Conservation (phyloP, 2,329 filamentous ascomycete species). For the Sarocladiaceae sp. region DNA sequence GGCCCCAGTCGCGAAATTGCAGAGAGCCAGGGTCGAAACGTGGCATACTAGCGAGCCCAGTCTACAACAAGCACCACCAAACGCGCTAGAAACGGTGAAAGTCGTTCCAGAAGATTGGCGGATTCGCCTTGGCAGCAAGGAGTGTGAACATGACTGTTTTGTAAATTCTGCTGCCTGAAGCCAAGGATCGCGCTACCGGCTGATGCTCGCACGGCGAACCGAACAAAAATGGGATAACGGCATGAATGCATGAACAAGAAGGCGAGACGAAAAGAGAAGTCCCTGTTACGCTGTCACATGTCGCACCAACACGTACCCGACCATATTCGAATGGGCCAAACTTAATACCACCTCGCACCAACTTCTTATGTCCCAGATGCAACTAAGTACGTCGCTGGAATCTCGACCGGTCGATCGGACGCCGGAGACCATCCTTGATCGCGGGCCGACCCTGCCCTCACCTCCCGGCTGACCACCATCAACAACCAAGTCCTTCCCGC, state of each 20-base stretch:
- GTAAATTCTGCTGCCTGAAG: background rate
- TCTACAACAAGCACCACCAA: background rate
- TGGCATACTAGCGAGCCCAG: background rate
- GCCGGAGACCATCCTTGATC: background rate
- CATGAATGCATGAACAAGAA: no score
- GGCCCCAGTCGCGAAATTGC: constrained; percentile 2
- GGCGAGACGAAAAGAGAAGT: no score
- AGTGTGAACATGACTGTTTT: background rate
- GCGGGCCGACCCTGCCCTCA: background rate
- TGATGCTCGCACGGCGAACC: background rate
- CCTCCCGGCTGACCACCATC: constrained; percentile 6
- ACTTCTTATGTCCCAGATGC: no score
- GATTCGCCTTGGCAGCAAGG: background rate
- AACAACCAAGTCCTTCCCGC: no score
- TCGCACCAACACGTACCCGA: background rate
- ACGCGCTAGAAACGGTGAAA: background rate
- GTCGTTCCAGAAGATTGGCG: constrained; percentile 5
- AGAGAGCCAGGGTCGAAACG: background rate
- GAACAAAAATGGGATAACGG: no score
- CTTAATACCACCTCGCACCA: no score
- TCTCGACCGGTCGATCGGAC: background rate
- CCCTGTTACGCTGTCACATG: background rate
- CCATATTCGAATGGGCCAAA: background rate
- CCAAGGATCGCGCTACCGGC: no score
- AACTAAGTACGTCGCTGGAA: no score